Evolutionary conservation across 805 yeast genomes (phyloP).

Genomic region (Lachancea kluyveri): DNA sequence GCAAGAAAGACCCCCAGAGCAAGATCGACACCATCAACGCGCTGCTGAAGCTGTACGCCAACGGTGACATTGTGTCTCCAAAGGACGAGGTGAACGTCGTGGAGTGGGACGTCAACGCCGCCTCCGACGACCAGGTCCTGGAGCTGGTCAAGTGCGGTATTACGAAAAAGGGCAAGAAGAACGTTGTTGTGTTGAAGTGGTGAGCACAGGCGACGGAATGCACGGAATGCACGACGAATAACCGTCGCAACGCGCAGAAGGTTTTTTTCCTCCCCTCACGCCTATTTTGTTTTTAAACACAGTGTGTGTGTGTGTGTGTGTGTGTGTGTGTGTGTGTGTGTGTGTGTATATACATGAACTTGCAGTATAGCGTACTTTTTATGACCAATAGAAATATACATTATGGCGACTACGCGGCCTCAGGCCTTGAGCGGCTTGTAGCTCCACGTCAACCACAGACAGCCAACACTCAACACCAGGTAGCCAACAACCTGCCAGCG

Average conservation of each 20-base stretch:
- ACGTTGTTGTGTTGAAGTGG: conserved; percentile 28
- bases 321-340: too few species aligned
- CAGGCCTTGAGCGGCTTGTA: conserved; percentile 7
- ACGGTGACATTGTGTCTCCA: conserved; percentile 51
- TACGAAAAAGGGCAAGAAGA: conserved; percentile 29
- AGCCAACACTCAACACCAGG: conserved; percentile 20
- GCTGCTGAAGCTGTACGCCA: conserved; percentile 51
- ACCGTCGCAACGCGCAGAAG: too few species aligned
- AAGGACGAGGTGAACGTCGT: conserved; percentile 35
- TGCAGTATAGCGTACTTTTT: too few species aligned
- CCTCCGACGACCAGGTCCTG: conserved; percentile 37
- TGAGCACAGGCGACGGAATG: too few species aligned
- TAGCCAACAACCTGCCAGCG: conserved; percentile 31
- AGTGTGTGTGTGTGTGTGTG: too few species aligned
- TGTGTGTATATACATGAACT: too few species aligned
- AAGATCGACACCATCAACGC: conserved; percentile 50
- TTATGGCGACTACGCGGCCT: too few species aligned
- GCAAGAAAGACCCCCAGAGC: conserved; percentile 50
- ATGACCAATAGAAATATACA: too few species aligned
- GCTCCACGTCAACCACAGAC: conserved; percentile 17
- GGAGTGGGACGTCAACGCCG: conserved; percentile 26
- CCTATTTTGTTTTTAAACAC: too few species aligned
- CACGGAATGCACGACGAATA: too few species aligned
- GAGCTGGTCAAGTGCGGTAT: conserved; percentile 41
- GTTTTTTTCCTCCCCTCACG: conserved; percentile 1